These are phyloP conservation scores for Phalaenopsis hybrid DNA, from an alignment of 116 monocot species.

Conservation along the genomic window DNA sequence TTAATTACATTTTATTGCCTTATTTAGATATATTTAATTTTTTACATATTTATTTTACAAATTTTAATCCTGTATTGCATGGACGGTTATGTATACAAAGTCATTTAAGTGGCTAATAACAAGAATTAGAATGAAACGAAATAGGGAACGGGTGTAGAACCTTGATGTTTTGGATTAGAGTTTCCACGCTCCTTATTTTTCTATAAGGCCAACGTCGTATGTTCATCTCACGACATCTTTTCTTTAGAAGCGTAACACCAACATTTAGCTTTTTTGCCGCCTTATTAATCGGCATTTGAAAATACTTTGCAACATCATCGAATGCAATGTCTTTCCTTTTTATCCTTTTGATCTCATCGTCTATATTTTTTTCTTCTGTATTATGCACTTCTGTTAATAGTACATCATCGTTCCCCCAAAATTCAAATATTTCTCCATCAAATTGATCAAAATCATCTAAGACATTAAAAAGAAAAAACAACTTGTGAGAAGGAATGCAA, in stretches of 20 bases:
- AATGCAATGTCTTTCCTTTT: conserved; percentile 41
- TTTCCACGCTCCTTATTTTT: conserved; percentile 71
- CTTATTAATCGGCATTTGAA: conserved; percentile 67
- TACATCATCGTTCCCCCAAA: conserved; percentile 8
- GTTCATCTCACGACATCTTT: conserved; percentile 69
- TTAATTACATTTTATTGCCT: too few species aligned
- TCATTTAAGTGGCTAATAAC: too few species aligned
- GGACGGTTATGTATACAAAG: too few species aligned
- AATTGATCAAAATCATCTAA: conserved; percentile 22
- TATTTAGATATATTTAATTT: too few species aligned
- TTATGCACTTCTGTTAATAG: neutral
- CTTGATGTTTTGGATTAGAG: conserved; percentile 60
- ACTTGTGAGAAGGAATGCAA: neutral
- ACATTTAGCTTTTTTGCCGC: conserved; percentile 68
- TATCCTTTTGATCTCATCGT: neutral
- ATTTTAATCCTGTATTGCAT: too few species aligned
- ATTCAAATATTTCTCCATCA: conserved; percentile 5
- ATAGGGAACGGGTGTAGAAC: neutral
- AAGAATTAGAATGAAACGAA: too few species aligned
- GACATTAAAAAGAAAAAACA: neutral
- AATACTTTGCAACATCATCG: conserved; percentile 54
- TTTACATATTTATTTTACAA: too few species aligned
- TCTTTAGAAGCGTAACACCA: conserved; percentile 70
- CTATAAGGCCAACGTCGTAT: conserved; percentile 71
- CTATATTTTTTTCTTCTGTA: neutral